Percentiles rank a stretch among this genome's conserved stretches.
Evolutionary conservation across 805 yeast genomes (phyloP).

Genomic region (Nakazawaea ambrosiae): DNA sequence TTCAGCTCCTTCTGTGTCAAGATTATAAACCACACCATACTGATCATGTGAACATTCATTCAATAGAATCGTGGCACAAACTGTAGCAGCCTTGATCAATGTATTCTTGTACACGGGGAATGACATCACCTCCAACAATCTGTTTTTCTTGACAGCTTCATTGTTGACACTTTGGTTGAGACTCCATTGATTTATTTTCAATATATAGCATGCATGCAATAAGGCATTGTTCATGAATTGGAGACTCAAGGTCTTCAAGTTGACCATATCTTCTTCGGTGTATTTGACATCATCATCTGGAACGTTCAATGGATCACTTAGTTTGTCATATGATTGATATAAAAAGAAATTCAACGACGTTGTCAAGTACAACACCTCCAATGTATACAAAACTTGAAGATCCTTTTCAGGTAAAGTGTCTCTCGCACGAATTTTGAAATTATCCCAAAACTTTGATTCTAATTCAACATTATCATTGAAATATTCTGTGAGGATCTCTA

Average conservation of each 20-base stretch:
- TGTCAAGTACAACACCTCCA: slow-evolving; percentile 7
- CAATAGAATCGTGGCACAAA: not conserved
- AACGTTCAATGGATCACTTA: not conserved
- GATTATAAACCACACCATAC: slow-evolving; percentile 3
- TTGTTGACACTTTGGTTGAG: slow-evolving; percentile 2
- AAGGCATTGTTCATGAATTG: slow-evolving; percentile 5
- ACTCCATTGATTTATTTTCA: slow-evolving; percentile 3
- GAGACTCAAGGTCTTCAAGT: slow-evolving; percentile 2
- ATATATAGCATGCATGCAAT: slow-evolving; percentile 4
- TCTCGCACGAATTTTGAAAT: slow-evolving; percentile 1
- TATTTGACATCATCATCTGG: not conserved
- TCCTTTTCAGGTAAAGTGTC: slow-evolving; percentile 4
- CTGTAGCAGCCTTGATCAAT: slow-evolving; percentile 2
- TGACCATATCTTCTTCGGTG: not conserved
- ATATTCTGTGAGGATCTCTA: not conserved
- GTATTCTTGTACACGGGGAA: slow-evolving; percentile 3
- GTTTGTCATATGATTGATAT: not conserved
- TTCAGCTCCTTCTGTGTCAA: not conserved
- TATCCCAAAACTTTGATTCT: slow-evolving; percentile 6
- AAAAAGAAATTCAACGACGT: slow-evolving; percentile 5
- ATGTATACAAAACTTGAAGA: slow-evolving; percentile 1
- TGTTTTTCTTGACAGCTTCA: slow-evolving; percentile 8
- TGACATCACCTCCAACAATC: slow-evolving; percentile 2
- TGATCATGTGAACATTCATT: slow-evolving; percentile 3
- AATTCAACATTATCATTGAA: slow-evolving; percentile 1